These are phyloP conservation scores for Atkinsonella hypoxylon DNA, from an alignment of 2,329 filamentous ascomycete species.

Conservation along the genomic window DNA sequence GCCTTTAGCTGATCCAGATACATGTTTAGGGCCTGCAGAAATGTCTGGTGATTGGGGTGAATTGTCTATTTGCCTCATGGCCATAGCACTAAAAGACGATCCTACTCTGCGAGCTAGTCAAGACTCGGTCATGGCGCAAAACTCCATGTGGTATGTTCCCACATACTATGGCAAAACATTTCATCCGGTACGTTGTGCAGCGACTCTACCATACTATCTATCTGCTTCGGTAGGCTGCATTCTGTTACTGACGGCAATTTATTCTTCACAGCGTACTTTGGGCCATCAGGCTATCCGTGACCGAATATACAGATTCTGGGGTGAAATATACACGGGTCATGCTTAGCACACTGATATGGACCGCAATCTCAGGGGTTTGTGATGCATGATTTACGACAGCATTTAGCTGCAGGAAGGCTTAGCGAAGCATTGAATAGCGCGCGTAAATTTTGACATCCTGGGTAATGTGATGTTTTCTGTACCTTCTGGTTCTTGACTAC, in stretches of 20 bases:
- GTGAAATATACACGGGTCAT: conserved; percentile 2
- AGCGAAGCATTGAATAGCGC: too few species aligned
- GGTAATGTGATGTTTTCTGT: too few species aligned
- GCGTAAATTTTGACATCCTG: too few species aligned
- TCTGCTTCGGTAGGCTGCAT: neutral
- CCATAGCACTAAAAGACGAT: conserved; percentile 24
- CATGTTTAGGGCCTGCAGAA: conserved; percentile 23
- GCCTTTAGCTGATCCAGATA: conserved; percentile 23
- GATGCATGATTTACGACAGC: too few species aligned
- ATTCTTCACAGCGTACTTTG: conserved; percentile 17
- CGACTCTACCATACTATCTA: neutral
- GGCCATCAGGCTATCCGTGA: conserved; percentile 26
- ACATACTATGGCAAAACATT: conserved; percentile 34
- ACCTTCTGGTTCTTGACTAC: too few species aligned
- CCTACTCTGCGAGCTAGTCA: conserved; percentile 20
- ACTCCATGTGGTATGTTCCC: conserved; percentile 34
- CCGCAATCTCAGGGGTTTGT: too few species aligned
- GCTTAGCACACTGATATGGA: too few species aligned
- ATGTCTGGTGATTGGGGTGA: conserved; percentile 30
- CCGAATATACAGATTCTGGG: conserved; percentile 13
- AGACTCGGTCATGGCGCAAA: conserved; percentile 15
- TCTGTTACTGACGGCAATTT: neutral
- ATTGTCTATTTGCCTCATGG: conserved; percentile 32
- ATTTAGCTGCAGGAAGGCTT: too few species aligned
- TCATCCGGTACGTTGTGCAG: conserved; percentile 24